phyloP scores from a whole-genome alignment of 495 filamentous ascomycete genomes.

The Immersiella caudata region DNA sequence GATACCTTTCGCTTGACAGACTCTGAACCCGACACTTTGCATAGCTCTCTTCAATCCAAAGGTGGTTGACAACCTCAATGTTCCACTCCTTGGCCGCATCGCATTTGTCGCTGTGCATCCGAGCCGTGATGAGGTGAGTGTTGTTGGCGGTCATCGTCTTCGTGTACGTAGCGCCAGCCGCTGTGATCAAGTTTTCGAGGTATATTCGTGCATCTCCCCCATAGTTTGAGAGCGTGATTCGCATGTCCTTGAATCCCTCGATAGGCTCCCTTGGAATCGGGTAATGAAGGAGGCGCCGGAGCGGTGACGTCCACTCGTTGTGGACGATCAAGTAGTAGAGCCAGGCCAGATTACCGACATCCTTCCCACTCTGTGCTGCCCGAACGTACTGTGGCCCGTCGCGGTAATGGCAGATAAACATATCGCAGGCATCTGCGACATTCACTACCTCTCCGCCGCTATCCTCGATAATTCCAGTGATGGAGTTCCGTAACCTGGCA shows the following conservation, averaged over 20 bases:
- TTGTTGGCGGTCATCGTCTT: conserved; percentile 93
- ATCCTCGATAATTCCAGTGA: conserved; percentile 67
- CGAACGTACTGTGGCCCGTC: conserved; percentile 76
- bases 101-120: conserved; percentile 86
- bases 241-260: conserved; percentile 72
- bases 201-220: conserved; percentile 91
- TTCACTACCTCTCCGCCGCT: conserved; percentile 70
- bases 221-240: conserved; percentile 93
- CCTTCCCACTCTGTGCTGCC: conserved; percentile 72
- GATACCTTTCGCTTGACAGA: conserved; percentile 71
- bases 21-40: conserved; percentile 75
- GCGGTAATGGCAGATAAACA: conserved; percentile 84
- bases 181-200: conserved; percentile 85
- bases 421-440: conserved; percentile 70
- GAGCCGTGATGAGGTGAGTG: conserved; percentile 92
- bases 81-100: conserved; percentile 90
- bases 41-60: conserved; percentile 98
- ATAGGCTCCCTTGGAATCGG: conserved; percentile 75
- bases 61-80: conserved; percentile 85
- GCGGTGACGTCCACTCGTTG: conserved; percentile 82
- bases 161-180: conserved; percentile 82
- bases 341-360: conserved; percentile 92
- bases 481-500: conserved; percentile 62
- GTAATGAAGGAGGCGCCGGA: conserved; percentile 83
- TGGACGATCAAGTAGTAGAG: conserved; percentile 87